Percentiles rank a stretch among this genome's conserved stretches.
Conservation (phyloP, 116 monocot species). For the Thalassia testudinum region DNA sequence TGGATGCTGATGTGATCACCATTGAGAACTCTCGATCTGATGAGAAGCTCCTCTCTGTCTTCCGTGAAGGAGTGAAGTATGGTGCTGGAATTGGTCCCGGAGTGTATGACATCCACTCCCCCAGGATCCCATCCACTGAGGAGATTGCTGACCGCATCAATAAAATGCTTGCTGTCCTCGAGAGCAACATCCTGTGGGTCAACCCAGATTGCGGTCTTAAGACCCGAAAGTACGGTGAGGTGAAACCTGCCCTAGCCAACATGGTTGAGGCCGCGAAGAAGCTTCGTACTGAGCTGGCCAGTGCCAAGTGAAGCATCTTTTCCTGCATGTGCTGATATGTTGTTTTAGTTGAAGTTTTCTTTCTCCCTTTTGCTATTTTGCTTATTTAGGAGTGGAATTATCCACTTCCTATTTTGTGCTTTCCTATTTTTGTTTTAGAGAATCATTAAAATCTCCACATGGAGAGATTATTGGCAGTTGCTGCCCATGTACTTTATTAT, state of each 20-base stretch:
- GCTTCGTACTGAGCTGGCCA: conserved; percentile 51
- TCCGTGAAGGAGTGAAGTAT: conserved; percentile 79
- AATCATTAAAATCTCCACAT: no score
- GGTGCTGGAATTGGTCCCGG: conserved; percentile 85
- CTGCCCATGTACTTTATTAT: no score
- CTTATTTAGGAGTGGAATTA: no score
- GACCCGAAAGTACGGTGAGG: conserved; percentile 81
- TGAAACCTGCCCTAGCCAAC: conserved; percentile 61
- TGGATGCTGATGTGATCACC: conserved; percentile 90
- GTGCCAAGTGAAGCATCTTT: conserved; percentile 26
- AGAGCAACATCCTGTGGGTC: conserved; percentile 78
- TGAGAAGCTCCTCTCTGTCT: conserved; percentile 84
- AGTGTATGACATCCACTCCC: conserved; percentile 93
- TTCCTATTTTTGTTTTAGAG: no score
- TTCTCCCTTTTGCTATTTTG: no score
- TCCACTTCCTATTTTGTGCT: no score
- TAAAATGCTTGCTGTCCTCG: conserved; percentile 84
- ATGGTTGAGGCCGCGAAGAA: conserved; percentile 72
- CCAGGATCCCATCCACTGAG: conserved; percentile 67
- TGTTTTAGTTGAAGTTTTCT: no score
- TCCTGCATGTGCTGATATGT: no score
- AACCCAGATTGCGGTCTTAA: conserved; percentile 87
- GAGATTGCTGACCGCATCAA: conserved; percentile 77
- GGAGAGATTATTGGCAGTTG: no score
- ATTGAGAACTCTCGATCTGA: conserved; percentile 90